Conservation (phyloP, 768 basidiomycete species). For the Boletus huronensis region DNA sequence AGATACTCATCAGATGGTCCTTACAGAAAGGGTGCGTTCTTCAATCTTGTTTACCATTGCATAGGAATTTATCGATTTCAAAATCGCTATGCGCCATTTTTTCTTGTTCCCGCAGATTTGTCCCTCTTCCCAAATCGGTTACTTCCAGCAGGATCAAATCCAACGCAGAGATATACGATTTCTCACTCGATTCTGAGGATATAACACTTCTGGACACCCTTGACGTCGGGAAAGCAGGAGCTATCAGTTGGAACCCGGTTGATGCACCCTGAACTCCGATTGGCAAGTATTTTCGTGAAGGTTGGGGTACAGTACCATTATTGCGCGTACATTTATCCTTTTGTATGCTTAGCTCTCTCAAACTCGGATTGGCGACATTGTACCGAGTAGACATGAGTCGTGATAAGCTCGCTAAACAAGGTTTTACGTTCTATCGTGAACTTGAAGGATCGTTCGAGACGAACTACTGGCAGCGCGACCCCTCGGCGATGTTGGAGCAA, state of each 20-base stretch:
- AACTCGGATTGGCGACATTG: not conserved
- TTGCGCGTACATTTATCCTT: not conserved
- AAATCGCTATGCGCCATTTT: not conserved
- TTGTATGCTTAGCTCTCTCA: not conserved
- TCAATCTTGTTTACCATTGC: not conserved
- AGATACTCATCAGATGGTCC: slow-evolving; percentile 88
- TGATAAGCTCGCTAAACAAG: not conserved
- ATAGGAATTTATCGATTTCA: not conserved
- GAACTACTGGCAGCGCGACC: not conserved
- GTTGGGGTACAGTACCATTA: not conserved
- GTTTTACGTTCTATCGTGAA: not conserved
- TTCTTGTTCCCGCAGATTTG: slow-evolving; percentile 45
- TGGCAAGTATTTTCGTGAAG: slow-evolving; percentile 8
- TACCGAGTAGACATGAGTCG: not conserved
- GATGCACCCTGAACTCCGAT: slow-evolving; percentile 36
- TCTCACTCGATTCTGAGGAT: slow-evolving; percentile 63
- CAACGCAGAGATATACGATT: slow-evolving; percentile 75
- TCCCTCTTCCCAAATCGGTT: slow-evolving; percentile 81
- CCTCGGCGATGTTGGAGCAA: not conserved
- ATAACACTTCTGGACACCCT: slow-evolving; percentile 62
- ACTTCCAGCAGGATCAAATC: slow-evolving; percentile 66
- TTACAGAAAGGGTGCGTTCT: slow-evolving; percentile 69
- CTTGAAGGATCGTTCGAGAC: not conserved
- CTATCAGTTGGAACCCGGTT: slow-evolving; percentile 84
- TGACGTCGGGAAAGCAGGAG: slow-evolving; percentile 70